phyloP scores from a whole-genome alignment of 352 stramenopile genomes.

The Phytophthora agathidicida region DNA sequence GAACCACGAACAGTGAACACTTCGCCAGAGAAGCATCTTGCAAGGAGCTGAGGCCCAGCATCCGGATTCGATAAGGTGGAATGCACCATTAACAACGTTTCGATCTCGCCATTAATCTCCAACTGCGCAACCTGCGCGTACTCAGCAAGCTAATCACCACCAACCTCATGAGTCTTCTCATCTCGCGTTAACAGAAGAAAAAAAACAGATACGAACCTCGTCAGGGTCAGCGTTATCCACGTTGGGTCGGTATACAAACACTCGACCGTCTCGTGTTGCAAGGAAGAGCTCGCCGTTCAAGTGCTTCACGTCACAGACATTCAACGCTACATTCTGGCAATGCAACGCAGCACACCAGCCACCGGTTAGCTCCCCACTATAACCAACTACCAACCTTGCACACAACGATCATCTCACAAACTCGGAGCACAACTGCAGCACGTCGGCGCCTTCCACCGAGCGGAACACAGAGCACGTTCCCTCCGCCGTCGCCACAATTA shows the following conservation, averaged over 20 bases:
- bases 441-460: slow-evolving; percentile 50
- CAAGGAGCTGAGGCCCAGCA: slow-evolving; percentile 37
- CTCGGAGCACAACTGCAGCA: slow-evolving; percentile 59
- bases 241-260: slow-evolving; percentile 58
- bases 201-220: slow-evolving; percentile 18
- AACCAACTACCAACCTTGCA: not conserved
- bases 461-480: slow-evolving; percentile 72
- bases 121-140: slow-evolving; percentile 59
- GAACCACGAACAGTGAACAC: slow-evolving; percentile 41
- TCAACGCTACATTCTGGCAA: slow-evolving; percentile 65
- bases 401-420: slow-evolving; percentile 55
- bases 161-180: not conserved
- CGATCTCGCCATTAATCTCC: slow-evolving; percentile 65
- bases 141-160: slow-evolving; percentile 43
- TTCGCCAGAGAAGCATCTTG: slow-evolving; percentile 60
- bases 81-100: slow-evolving; percentile 52
- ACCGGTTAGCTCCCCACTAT: slow-evolving; percentile 3
- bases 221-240: slow-evolving; percentile 5
- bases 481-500: slow-evolving; percentile 82
- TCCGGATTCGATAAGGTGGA: slow-evolving; percentile 10
- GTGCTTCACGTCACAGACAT: slow-evolving; percentile 66
- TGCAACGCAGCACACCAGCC: not conserved
- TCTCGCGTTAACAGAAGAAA: not conserved
- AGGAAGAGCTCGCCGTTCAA: slow-evolving; percentile 62
- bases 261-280: slow-evolving; percentile 66